A percentile compares a stretch with the other conserved stretches of the same genome.
phyloP scores from a whole-genome alignment of 2,329 filamentous ascomycete genomes.

The Thermoascus crustaceus region DNA sequence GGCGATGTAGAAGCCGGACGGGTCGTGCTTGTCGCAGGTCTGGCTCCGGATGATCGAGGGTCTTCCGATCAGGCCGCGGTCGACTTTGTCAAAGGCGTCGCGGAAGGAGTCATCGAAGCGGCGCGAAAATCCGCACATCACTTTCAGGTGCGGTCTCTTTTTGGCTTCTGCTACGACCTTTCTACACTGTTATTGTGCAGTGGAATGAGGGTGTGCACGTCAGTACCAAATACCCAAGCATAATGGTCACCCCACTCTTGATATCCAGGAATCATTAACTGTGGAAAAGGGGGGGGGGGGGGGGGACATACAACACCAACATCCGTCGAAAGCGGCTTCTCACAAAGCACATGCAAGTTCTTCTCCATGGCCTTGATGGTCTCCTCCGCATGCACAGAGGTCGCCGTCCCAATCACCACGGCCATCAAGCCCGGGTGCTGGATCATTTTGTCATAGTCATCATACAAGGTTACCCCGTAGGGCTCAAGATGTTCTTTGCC shows the following conservation, averaged over 20 bases:
- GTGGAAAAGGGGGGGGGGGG: not conserved
- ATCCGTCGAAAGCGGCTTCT: constrained; percentile 48
- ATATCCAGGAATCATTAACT: not conserved
- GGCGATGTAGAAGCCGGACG: constrained; percentile 58
- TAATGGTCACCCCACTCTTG: constrained; percentile 5
- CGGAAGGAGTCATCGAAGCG: constrained; percentile 61
- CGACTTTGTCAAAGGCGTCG: constrained; percentile 48
- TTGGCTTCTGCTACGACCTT: constrained; percentile 51
- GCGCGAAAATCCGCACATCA: constrained; percentile 59
- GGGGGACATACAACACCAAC: constrained; percentile 46
- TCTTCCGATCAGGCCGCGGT: constrained; percentile 49
- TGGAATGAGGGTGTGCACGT: not conserved
- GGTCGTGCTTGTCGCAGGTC: constrained; percentile 60
- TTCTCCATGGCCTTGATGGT: constrained; percentile 49
- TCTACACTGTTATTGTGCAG: constrained; percentile 41
- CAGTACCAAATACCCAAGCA: not conserved
- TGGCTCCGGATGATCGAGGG: constrained; percentile 56
- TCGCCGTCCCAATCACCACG: constrained; percentile 48
- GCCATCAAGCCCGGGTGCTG: constrained; percentile 48
- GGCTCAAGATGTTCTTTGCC: constrained; percentile 43
- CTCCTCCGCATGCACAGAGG: constrained; percentile 49
- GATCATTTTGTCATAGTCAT: constrained; percentile 50
- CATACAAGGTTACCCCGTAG: constrained; percentile 46
- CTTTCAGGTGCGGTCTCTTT: constrained; percentile 52
- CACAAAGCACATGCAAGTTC: constrained; percentile 50